Conservation (phyloP, 495 filamentous ascomycete genomes). For the Annulohypoxylon moriforme region DNA sequence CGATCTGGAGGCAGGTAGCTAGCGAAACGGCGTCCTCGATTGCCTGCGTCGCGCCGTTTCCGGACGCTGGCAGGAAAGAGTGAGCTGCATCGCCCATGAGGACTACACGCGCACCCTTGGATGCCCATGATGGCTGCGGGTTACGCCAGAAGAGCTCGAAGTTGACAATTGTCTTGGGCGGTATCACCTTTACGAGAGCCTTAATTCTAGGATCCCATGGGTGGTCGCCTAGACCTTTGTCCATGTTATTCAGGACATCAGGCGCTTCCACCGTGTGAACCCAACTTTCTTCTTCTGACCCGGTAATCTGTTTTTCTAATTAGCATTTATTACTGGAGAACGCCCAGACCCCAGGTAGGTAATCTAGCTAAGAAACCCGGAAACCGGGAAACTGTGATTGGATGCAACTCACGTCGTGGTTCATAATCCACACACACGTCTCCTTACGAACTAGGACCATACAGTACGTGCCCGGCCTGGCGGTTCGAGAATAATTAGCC, state of each 20-base stretch:
- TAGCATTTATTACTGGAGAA: conserved; percentile 11
- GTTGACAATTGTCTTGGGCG: conserved; percentile 68
- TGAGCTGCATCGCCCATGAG: conserved; percentile 76
- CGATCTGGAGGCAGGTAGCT: conserved; percentile 69
- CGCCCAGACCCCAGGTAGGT: too few relatives aligned
- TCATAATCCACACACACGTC: conserved; percentile 67
- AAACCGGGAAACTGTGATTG: too few relatives aligned
- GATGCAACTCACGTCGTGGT: conserved; percentile 65
- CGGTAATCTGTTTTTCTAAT: conserved; percentile 53
- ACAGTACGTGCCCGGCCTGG: conserved; percentile 62
- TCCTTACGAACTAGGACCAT: conserved; percentile 61
- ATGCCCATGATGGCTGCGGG: conserved; percentile 72
- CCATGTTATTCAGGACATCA: conserved; percentile 66
- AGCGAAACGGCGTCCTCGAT: conserved; percentile 76
- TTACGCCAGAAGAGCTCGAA: conserved; percentile 76
- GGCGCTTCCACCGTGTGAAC: conserved; percentile 62
- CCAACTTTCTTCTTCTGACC: conserved; percentile 63
- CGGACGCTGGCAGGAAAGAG: conserved; percentile 73
- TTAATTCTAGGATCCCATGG: conserved; percentile 67
- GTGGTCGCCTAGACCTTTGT: conserved; percentile 54
- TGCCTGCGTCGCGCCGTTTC: conserved; percentile 75
- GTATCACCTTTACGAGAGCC: conserved; percentile 67
- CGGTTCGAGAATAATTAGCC: conserved; percentile 11
- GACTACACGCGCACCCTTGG: conserved; percentile 67
- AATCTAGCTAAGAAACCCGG: not conserved